These are phyloP conservation scores for Cubamyces sp. DNA, from an alignment of 768 basidiomycete species.

Conservation along the genomic window DNA sequence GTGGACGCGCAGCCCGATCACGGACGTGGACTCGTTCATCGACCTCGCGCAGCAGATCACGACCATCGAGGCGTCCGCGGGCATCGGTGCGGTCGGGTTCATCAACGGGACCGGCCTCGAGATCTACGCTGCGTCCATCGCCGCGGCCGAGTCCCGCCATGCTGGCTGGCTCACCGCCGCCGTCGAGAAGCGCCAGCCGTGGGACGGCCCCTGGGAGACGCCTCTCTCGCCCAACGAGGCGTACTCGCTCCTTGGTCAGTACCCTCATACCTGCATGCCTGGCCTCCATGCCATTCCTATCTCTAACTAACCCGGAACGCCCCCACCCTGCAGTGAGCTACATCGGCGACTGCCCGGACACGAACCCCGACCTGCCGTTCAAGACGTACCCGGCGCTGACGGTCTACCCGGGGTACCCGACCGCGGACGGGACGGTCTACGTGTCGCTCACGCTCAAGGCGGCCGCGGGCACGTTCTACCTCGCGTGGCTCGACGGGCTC, in stretches of 20 bases:
- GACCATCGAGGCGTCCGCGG: conserved; percentile 57
- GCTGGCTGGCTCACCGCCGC: conserved; percentile 51
- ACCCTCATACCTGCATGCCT: too few species aligned
- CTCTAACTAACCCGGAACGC: not conserved
- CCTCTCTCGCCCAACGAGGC: conserved; percentile 38
- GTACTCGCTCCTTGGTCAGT: conserved; percentile 30
- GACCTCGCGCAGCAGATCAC: conserved; percentile 51
- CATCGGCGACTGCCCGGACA: conserved; percentile 51
- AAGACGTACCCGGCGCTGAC: conserved; percentile 51
- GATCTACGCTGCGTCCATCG: conserved; percentile 40
- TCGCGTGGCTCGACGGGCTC: conserved; percentile 55
- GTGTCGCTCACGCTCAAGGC: conserved; percentile 17
- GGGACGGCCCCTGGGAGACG: conserved; percentile 51
- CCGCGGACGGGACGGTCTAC: conserved; percentile 37
- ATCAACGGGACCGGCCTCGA: conserved; percentile 38
- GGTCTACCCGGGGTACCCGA: conserved; percentile 31
- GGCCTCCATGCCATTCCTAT: not conserved
- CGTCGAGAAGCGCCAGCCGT: conserved; percentile 45
- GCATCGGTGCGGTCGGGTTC: conserved; percentile 55
- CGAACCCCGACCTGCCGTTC: conserved; percentile 54
- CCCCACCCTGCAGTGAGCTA: conserved; percentile 38
- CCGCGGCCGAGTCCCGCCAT: conserved; percentile 59
- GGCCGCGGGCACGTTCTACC: conserved; percentile 33
- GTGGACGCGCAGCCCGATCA: conserved; percentile 44
- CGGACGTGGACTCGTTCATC: conserved; percentile 48